Base-by-base conservation (phyloP, 352 stramenopile genomes). In the Proteromonas lacertae region DNA sequence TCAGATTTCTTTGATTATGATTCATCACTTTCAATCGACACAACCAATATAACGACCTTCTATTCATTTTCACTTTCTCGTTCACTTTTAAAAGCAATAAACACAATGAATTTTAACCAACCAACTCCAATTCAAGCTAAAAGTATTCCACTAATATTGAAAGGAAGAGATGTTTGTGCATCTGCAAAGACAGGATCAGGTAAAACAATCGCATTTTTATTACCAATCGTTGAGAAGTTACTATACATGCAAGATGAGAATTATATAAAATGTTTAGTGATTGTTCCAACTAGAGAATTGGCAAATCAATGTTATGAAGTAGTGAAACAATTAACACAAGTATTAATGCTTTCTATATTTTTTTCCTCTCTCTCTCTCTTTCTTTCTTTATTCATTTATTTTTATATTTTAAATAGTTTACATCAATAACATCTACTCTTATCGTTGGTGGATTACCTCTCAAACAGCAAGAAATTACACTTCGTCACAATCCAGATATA, bases 131-230 rank as follows among this genome's bases (percentile, higher is more conserved):
- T 81, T 40, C 67, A 88, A 55, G 67, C 77, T 34, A 67, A 64
- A 17, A 71, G 76, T 25, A 82, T 97, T 28, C 82, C 81, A 0
- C 56, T 92, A 19, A 76, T 70, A 2, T 47, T 96, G 9, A 71
- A 64, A 14, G 79, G 80, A 25, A 75, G 87, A 36, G 86, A 99
- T 59, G 84, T 99, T 44, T 94, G 79, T 49, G 88, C 81, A 10
- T 87, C 68, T 36, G 80, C 80, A 1, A 69, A 88, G 43, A 94
- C 80, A 3, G 86, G 86, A 43, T 84, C 59, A 58, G 87, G 87
- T 50, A 98, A 98, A 52, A 96, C 83, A 8, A 84, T 82, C 3
- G 82, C 83, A 4, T 99, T 96, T 53, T 45, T 93, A 42, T 51
- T 99, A 6, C 84, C 84, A 14, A 81, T 93, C 26, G 53, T 97